Conservation (phyloP, 352 stramenopile species). For the Elongisporangium anandrum region DNA sequence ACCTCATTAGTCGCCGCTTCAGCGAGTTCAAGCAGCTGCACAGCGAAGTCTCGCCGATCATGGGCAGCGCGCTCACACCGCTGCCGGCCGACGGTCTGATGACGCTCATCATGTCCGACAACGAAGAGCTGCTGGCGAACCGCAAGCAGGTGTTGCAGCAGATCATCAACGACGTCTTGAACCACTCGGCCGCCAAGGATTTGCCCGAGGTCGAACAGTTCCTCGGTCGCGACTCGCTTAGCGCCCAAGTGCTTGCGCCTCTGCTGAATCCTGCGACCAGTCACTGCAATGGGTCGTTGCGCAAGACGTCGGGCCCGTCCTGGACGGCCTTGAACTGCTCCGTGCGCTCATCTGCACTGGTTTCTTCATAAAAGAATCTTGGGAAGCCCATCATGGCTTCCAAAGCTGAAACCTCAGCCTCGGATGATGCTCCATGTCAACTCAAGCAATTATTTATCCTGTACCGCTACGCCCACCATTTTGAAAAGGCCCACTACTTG, state of each 20-base stretch:
- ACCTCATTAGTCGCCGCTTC: constrained; percentile 65
- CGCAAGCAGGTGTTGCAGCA: constrained; percentile 59
- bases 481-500: neutral
- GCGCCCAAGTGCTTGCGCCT: constrained; percentile 40
- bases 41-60: constrained; percentile 40
- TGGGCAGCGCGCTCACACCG: constrained; percentile 50
- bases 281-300: constrained; percentile 57
- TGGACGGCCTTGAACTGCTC: constrained; percentile 35
- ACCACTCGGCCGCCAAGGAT: constrained; percentile 58
- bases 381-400: neutral
- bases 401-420: neutral
- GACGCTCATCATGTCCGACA: constrained; percentile 70
- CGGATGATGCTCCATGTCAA: constrained; percentile 5
- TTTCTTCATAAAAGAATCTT: constrained; percentile 14
- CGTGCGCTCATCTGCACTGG: constrained; percentile 23
- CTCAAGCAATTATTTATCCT: constrained; percentile 1
- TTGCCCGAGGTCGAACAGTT: constrained; percentile 62
- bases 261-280: constrained; percentile 29
- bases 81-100: constrained; percentile 69
- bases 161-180: constrained; percentile 48
- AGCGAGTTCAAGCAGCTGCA: constrained; percentile 77
- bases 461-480: neutral
- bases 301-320: constrained; percentile 62
- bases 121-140: constrained; percentile 51
- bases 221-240: constrained; percentile 49